Evolutionary conservation across 169 alveolate species (phyloP), one percentile per base, ranked within the genome.

Genomic region (Cryptosporidium tyzzeri): DNA sequence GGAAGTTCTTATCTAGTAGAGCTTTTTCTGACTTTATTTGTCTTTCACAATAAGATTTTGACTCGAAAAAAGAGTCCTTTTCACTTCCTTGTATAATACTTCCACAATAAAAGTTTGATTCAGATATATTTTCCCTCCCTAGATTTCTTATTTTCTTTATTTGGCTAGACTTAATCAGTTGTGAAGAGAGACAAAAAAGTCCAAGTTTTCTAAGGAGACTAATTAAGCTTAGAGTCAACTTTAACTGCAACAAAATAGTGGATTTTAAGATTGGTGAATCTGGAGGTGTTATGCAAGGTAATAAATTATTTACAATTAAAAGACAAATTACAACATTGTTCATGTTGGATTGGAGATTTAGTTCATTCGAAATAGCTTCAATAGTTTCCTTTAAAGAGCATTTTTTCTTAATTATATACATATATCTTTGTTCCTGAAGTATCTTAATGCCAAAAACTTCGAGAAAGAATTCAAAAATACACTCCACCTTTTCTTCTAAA

Each of bases 71-170:
- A 18, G 51, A 21, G 29, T 67, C 51, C 23, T 31, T 51, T 9
- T 26, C 67, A 10, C 0, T 26, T 2, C 10, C 41, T 14, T 37
- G 61, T 39, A 33, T 8, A 3, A 39, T 45, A 39, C 62, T 50
- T 18, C 87, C 87, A 65, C 87, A 80, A 33, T 80, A 80, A 65
- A 80, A 80, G 41, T 62, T 80, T 18, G 75, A 80, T 39, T 80
- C 87, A 23, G 87, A 62, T 10, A 80, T 39, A 21, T 65, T 65
- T 44, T 80, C 80, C 26, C 75, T 59, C 1, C 61, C 75, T 39
- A 80, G 33, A 44, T 80, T 45, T 58, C 87, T 80, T 10, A 80
- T 44, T 41, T 80, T 80, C 53, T 37, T 39, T 26, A 39, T 6
- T 33, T 61, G 87, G 35, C 80, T 58, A 10, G 87, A 21, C 70